Conservation (phyloP, 1,284 basidiomycete genomes). For the Termitomyces sp. region DNA sequence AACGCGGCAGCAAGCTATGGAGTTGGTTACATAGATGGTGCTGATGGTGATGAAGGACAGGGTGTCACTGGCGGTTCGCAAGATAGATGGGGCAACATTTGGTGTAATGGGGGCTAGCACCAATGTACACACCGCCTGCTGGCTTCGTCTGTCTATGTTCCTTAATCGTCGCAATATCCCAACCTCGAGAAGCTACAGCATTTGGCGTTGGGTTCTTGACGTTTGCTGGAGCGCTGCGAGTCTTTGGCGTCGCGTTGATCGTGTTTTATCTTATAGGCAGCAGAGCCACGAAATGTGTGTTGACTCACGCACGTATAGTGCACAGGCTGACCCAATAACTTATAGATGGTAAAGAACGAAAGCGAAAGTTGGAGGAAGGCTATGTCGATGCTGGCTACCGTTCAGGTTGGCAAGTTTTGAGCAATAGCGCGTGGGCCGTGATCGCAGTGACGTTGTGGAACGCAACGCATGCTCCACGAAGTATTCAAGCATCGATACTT, state of each 20-base stretch:
- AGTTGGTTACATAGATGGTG: slow-evolving; percentile 62
- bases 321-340: background rate
- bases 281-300: slow-evolving; percentile 74
- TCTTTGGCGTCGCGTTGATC: slow-evolving; percentile 73
- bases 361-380: slow-evolving; percentile 76
- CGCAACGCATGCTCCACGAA: slow-evolving; percentile 44
- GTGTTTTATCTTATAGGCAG: slow-evolving; percentile 82
- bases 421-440: slow-evolving; percentile 73
- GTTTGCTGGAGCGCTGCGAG: slow-evolving; percentile 54
- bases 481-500: slow-evolving; percentile 28
- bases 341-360: slow-evolving; percentile 59
- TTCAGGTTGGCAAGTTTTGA: slow-evolving; percentile 74
- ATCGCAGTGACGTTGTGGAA: slow-evolving; percentile 66
- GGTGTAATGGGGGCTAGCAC: slow-evolving; percentile 51
- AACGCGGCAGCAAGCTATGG: slow-evolving; percentile 73
- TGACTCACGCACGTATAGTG: background rate
- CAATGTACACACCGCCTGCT: background rate
- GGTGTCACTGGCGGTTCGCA: slow-evolving; percentile 51
- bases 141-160: background rate
- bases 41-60: slow-evolving; percentile 40
- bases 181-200: slow-evolving; percentile 43
- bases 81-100: slow-evolving; percentile 75
- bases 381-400: slow-evolving; percentile 70
- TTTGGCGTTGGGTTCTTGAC: slow-evolving; percentile 68
- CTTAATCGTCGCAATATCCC: background rate